A percentile compares a stretch with the other conserved stretches of the same genome.
Conservation (phyloP, 768 basidiomycete genomes). For the Leccinum arenicola region DNA sequence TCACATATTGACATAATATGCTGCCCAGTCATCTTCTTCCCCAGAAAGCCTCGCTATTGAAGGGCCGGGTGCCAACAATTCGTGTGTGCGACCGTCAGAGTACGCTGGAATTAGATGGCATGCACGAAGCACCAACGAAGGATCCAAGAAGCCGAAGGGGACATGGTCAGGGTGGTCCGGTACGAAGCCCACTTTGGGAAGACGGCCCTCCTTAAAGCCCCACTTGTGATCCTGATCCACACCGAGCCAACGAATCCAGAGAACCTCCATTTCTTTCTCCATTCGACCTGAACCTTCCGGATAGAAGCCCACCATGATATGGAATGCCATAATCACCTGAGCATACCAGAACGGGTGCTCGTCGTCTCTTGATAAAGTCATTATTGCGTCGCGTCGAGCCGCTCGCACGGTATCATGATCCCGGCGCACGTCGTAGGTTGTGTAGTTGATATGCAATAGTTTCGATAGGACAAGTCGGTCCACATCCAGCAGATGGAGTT, state of each 20-base stretch:
- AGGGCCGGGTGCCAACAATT: no score
- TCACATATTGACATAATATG: no score
- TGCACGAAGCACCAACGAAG: no score
- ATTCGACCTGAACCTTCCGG: background rate
- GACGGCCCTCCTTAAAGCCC: no score
- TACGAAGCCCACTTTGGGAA: no score
- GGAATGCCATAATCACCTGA: background rate
- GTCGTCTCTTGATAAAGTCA: background rate
- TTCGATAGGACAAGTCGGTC: background rate
- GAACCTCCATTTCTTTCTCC: background rate
- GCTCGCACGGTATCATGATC: background rate
- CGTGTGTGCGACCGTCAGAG: constrained; percentile 90
- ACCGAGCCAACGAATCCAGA: no score
- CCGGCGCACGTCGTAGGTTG: background rate
- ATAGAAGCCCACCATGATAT: background rate
- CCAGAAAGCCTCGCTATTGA: no score
- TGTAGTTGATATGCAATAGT: background rate
- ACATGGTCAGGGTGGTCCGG: no score
- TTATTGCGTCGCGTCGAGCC: background rate
- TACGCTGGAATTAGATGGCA: constrained; percentile 72
- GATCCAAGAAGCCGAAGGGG: no score
- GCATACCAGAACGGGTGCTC: background rate
- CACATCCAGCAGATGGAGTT: background rate
- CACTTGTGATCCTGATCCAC: no score
- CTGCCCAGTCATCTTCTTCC: no score